Evolutionary conservation across 2,329 filamentous ascomycete genomes (phyloP).

Genomic region (Macrophomina pseudophaseolina): DNA sequence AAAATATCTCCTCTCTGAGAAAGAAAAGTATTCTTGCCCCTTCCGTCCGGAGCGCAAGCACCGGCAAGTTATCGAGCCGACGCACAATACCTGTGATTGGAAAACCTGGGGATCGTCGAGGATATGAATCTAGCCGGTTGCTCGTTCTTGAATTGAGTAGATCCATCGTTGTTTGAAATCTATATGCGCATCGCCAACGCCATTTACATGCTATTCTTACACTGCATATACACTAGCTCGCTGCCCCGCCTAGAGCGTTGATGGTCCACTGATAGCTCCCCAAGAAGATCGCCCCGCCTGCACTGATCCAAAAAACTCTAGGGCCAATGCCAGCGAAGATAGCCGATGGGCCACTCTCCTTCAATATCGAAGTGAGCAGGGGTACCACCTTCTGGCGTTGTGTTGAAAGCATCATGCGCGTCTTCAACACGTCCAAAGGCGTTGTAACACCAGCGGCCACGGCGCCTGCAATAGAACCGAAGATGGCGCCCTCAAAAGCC

Average conservation of each 20-base stretch:
- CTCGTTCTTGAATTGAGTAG: background rate
- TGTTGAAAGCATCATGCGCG: constrained; percentile 87
- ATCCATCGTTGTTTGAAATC: background rate
- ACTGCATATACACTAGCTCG: background rate
- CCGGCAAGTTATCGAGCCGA: background rate
- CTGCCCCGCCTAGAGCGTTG: constrained; percentile 67
- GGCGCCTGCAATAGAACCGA: constrained; percentile 82
- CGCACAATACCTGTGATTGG: background rate
- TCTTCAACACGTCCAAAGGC: constrained; percentile 95
- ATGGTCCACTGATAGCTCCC: constrained; percentile 90
- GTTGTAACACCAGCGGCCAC: constrained; percentile 89
- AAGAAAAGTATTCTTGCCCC: background rate
- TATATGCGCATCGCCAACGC: background rate
- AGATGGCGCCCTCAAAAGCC: constrained; percentile 79
- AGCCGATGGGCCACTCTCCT: constrained; percentile 66
- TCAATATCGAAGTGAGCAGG: constrained; percentile 69
- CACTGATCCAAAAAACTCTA: constrained; percentile 90
- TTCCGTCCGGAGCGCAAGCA: background rate
- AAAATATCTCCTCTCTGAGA: constrained; percentile 25
- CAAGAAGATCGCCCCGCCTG: constrained; percentile 91
- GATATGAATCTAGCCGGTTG: too few species aligned
- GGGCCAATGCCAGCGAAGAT: constrained; percentile 82
- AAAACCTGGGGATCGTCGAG: background rate
- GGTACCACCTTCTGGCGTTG: constrained; percentile 64
- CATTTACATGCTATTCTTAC: constrained; percentile 15